Base-by-base conservation (phyloP, 345 rosid species). In the Arabidopsis suecica region DNA sequence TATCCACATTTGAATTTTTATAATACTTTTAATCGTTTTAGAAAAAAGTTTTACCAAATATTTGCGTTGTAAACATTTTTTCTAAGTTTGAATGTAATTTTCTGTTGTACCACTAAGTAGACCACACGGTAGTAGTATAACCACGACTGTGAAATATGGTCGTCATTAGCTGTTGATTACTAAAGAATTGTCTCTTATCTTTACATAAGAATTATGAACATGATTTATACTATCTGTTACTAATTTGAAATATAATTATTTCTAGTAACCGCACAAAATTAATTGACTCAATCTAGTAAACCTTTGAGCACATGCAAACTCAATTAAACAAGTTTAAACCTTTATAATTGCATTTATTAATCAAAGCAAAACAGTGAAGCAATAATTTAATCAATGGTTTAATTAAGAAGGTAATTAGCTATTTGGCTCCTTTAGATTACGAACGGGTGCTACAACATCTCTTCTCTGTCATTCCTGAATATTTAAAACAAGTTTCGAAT, bases 401-500 rank as follows among this genome's bases (percentile, higher is more conserved):
- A 25, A n/a, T 60, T 20, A 25, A n/a, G 30, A 42, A 68, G 63
- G 69, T 40, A 60, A 42, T 12, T 61, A 76, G 71, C 75, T 36
- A 62, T 18, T 2, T 76, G 75, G 75, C 71, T 76, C 80, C 80
- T 69, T 44, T 62, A 47, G 65, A 62, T 47, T 47, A 62, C 65
- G 53, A 63, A 55, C 20, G 71, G 80, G 56, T 68, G 66, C 12
- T 69, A 4, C 70, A n/a, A 25, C 57, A 28, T 34, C 40, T 36
- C 69, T 18, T 42, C 47, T 9, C 60, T 77, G 71, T 62, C 75
- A 76, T 69, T 63, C 45, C 13, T 69, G 9, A 42, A 12, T 34
- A 23, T 9, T 51, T 6, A 6, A 20, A 50, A 32, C 63, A 68
- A 53, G 45, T 51, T 51, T 66, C 4, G 7, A 75, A 67, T 69